A percentile compares a stretch with the other conserved stretches of the same genome.
Conservation (phyloP, 2,329 filamentous ascomycete genomes). For the Scopulariopsis brevicaulis region DNA sequence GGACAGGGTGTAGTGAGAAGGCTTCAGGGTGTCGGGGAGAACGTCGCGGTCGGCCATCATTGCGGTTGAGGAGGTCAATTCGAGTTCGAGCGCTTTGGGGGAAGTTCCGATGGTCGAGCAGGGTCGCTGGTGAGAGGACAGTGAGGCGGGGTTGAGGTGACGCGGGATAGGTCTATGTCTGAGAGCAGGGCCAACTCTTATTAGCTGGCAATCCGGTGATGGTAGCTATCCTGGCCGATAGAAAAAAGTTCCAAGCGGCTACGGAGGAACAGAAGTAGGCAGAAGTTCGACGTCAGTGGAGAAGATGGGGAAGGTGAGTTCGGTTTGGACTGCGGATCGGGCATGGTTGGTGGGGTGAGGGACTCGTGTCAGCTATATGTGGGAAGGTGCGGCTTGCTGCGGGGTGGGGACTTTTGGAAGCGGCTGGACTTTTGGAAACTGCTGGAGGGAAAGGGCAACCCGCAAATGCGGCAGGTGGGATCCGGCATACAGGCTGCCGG, state of each 20-base stretch:
- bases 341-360: background rate
- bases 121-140: conserved; percentile 6
- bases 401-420: background rate
- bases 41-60: conserved; percentile 50
- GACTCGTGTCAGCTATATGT: background rate
- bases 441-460: background rate
- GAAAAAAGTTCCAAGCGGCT: background rate
- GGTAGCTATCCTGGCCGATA: background rate
- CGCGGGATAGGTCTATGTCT: background rate
- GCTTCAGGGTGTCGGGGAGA: conserved; percentile 58
- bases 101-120: conserved; percentile 15
- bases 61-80: conserved; percentile 8
- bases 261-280: background rate
- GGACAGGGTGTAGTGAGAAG: conserved; percentile 74
- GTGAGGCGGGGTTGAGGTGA: conserved; percentile 3
- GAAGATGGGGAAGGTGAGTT: background rate
- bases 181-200: background rate
- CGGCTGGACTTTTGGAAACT: background rate
- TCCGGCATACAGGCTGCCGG: background rate
- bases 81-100: conserved; percentile 12
- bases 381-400: background rate
- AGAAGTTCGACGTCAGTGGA: background rate
- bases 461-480: background rate
- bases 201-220: background rate
- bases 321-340: background rate